Evolutionary conservation across 1,284 basidiomycete genomes (phyloP).

Genomic region (Moesziomyces sp.): DNA sequence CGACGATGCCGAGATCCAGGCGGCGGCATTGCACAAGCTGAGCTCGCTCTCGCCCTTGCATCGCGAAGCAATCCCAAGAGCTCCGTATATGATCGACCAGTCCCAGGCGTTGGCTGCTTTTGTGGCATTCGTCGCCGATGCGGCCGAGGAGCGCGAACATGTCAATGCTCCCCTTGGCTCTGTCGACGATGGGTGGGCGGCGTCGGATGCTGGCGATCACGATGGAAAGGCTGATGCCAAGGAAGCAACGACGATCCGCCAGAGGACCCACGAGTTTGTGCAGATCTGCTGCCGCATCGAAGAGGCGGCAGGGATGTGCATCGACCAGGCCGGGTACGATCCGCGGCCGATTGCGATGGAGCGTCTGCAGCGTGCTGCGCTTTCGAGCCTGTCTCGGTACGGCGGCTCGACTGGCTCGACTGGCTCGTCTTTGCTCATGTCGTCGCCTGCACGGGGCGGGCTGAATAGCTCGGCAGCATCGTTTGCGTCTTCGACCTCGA

Average conservation of each 20-base stretch:
- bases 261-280: constrained; percentile 38
- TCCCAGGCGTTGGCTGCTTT: constrained; percentile 51
- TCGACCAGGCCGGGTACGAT: constrained; percentile 56
- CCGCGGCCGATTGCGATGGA: constrained; percentile 40
- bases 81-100: constrained; percentile 53
- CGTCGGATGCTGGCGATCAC: not conserved
- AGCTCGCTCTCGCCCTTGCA: constrained; percentile 39
- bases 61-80: constrained; percentile 49
- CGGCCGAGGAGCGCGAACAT: constrained; percentile 25
- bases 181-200: not conserved
- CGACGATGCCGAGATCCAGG: constrained; percentile 43
- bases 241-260: constrained; percentile 20
- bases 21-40: constrained; percentile 23
- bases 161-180: not conserved
- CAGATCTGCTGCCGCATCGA: constrained; percentile 54
- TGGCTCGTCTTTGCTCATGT: not conserved
- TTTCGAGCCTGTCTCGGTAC: not conserved
- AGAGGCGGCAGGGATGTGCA: constrained; percentile 48
- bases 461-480: constrained; percentile 8
- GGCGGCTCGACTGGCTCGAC: not conserved
- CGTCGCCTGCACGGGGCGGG: not conserved
- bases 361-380: constrained; percentile 15
- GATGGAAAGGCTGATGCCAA: not conserved
- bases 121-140: constrained; percentile 45
- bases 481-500: constrained; percentile 16